phyloP scores from a whole-genome alignment of 106 monocot genomes.

The Acanthochlamys bracteata region DNA sequence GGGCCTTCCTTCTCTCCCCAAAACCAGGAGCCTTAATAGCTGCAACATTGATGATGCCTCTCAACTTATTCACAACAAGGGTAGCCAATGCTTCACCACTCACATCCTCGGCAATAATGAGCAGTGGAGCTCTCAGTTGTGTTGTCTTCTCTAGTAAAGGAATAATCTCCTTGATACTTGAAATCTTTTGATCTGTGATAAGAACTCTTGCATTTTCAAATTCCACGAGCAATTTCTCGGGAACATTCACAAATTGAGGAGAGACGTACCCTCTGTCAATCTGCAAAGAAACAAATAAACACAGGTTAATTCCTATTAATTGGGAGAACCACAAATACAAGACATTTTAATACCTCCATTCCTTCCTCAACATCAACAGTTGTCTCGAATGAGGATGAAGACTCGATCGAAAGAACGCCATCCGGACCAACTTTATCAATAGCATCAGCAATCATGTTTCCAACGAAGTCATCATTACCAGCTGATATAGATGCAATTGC shows the following conservation, averaged over 20 bases:
- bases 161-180: conserved; percentile 56
- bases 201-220: conserved; percentile 89
- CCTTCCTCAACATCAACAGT: conserved; percentile 87
- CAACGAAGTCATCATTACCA: conserved; percentile 70
- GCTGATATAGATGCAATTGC: conserved; percentile 46
- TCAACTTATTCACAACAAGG: conserved; percentile 72
- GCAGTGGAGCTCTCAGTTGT: conserved; percentile 78
- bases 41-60: conserved; percentile 84
- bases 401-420: conserved; percentile 81
- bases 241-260: conserved; percentile 89
- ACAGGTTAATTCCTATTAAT: not conserved
- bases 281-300: conserved; percentile 26
- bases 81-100: conserved; percentile 69
- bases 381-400: conserved; percentile 75
- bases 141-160: conserved; percentile 76
- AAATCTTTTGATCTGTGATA: conserved; percentile 83
- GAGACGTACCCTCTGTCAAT: conserved; percentile 90
- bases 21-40: conserved; percentile 88
- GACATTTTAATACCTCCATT: conserved; percentile 58
- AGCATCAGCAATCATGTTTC: conserved; percentile 84
- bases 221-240: conserved; percentile 77
- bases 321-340: not conserved
- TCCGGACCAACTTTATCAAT: conserved; percentile 83
- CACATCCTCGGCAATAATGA: conserved; percentile 93
- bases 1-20: conserved; percentile 81